These are phyloP conservation scores for Lactarius quietus DNA, from an alignment of 768 basidiomycete genomes.

Conservation along the genomic window DNA sequence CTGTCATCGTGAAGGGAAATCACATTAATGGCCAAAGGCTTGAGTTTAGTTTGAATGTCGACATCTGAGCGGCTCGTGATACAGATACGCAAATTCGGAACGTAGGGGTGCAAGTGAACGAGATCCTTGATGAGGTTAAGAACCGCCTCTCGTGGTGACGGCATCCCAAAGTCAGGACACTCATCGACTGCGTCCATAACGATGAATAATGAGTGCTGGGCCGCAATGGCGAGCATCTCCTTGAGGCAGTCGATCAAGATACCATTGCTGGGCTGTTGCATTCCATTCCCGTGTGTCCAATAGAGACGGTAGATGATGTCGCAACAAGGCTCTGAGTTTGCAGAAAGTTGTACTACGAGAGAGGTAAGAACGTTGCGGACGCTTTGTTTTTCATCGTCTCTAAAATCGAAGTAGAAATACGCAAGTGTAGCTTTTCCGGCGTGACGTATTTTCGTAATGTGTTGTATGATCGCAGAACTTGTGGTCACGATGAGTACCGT, in stretches of 20 bases:
- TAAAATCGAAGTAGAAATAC: not conserved
- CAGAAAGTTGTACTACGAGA: not conserved
- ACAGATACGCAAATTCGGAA: not conserved
- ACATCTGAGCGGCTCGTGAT: not conserved
- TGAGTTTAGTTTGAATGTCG: not conserved
- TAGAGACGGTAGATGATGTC: not conserved
- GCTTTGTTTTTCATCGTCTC: not conserved
- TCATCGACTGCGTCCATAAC: not conserved
- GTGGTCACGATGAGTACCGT: not conserved
- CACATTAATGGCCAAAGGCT: not conserved
- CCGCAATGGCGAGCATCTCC: not conserved
- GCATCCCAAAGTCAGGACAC: not conserved
- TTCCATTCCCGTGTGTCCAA: not conserved
- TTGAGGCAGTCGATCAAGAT: not conserved
- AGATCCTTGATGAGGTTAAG: not conserved
- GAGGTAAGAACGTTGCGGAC: not conserved
- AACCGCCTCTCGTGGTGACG: not conserved
- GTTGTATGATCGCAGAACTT: not conserved
- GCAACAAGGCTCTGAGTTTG: not conserved
- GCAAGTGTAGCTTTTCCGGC: not conserved
- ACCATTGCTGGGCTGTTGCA: not conserved
- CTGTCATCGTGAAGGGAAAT: not conserved
- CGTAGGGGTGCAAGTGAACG: not conserved
- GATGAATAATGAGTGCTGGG: not conserved
- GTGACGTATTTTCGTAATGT: not conserved